Conservation (phyloP, 1,284 basidiomycete genomes). For the Trichosporon sp. region DNA sequence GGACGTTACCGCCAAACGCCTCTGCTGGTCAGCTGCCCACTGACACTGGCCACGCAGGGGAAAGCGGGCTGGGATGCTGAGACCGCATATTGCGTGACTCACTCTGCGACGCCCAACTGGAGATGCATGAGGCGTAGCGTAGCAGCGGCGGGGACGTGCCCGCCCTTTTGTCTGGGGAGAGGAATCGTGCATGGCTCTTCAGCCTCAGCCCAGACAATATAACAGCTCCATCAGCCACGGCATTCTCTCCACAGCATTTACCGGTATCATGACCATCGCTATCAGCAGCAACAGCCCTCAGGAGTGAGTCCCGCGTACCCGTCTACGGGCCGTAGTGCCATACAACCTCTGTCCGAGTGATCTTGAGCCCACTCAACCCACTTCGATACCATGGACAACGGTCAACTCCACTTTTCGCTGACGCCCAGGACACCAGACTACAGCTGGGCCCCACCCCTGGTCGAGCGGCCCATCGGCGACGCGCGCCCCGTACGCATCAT, state of each 20-base stretch:
- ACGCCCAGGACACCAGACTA: constrained; percentile 12
- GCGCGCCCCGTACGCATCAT: constrained; percentile 21
- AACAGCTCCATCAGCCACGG: neutral
- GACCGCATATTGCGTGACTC: no score
- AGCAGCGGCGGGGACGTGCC: neutral
- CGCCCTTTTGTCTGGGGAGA: neutral
- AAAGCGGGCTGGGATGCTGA: neutral
- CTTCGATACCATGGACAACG: neutral
- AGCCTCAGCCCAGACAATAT: neutral
- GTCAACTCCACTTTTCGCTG: neutral
- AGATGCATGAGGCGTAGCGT: neutral
- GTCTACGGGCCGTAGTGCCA: no score
- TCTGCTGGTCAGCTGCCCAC: neutral
- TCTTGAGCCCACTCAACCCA: neutral
- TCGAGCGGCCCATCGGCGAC: constrained; percentile 22
- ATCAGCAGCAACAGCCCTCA: neutral
- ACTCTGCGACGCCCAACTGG: neutral
- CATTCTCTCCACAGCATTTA: neutral
- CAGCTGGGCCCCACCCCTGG: constrained; percentile 23
- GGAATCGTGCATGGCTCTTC: neutral
- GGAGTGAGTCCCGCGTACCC: neutral
- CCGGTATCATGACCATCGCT: neutral
- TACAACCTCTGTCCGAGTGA: no score
- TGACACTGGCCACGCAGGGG: no score
- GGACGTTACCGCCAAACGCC: neutral